Base-by-base conservation (phyloP, 1,139 yeast species). In the Lodderomyces oxycetoniae region DNA sequence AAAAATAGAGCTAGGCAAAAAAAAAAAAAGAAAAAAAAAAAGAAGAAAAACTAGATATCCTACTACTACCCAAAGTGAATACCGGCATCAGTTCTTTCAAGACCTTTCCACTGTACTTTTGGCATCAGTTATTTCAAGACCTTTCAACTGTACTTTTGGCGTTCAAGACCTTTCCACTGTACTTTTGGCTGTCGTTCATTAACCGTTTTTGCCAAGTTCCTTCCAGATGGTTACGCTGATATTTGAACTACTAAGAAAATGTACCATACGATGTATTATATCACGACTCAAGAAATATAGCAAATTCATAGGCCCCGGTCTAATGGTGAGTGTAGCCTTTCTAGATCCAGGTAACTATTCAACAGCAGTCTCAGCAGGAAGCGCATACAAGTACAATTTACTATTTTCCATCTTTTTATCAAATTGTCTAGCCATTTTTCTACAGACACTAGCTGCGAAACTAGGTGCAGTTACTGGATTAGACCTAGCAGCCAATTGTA, bases 261-360 rank as follows among this genome's bases (percentile, higher is more conserved):
- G 35, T 26, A 32, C 12, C 27, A 29, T 31, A 24, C 34, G 30
- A 26, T 19, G 17, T 9, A 9, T 42, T 17, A 11, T 33, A 26
- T 16, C 38, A 27, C 42, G 49, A 21, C 41, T 69, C 25, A 55
- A 57, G 42, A 81, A 79, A 45, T 84, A 82, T 55, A 53, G 71
- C 35, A 63, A 70, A 45, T 88, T 88, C 57, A 63, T 88, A 3
- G 96, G 97, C 1, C 96, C 96, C 0, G 97, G 97, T 1, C 71
- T 89, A 31, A 80, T 89, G 91, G 94, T 91, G 19, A 77, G 93
- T 15, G 97, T 91, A 34, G 95, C 97, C 0, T 91, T 89, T 53
- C 86, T 91, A 84, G 98, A 91, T 52, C 97, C 98, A 1, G 98
- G 98, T 2, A 91, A 91, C 60, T 91, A 89, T 59, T 82, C 96